A percentile compares a stretch with the other conserved stretches of the same genome.
These are phyloP conservation scores for Acorus calamus DNA, from an alignment of 106 monocot genomes.

Conservation along the genomic window DNA sequence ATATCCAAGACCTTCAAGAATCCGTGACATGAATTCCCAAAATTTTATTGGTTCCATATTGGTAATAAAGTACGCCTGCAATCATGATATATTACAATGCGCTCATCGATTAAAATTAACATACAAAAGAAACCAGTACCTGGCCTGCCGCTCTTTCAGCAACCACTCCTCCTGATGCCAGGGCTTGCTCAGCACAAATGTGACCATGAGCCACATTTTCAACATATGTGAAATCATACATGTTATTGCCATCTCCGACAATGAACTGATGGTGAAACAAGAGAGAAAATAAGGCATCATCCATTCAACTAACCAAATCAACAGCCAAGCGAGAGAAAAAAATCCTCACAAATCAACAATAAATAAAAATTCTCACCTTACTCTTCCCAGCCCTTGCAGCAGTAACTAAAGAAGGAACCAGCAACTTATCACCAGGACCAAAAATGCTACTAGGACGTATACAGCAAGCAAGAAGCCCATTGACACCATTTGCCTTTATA, in stretches of 20 bases:
- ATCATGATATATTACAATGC: conserved; percentile 2
- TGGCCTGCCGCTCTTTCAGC: conserved; percentile 56
- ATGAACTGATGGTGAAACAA: conserved; percentile 42
- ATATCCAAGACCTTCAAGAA: conserved; percentile 93
- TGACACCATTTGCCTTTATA: conserved; percentile 71
- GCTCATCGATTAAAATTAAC: conserved; percentile 1
- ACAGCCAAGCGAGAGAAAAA: background rate
- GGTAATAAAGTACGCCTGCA: conserved; percentile 89
- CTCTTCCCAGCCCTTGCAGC: conserved; percentile 91
- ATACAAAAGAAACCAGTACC: conserved; percentile 17
- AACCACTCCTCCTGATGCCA: conserved; percentile 42
- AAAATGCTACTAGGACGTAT: conserved; percentile 98
- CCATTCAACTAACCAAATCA: background rate
- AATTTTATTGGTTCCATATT: conserved; percentile 94
- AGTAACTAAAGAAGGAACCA: conserved; percentile 77
- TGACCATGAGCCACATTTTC: conserved; percentile 99
- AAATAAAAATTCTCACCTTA: conserved; percentile 32
- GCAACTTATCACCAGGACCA: conserved; percentile 85
- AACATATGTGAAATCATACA: conserved; percentile 99
- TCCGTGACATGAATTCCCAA: conserved; percentile 89
- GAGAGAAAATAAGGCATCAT: background rate
- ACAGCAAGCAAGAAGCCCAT: conserved; percentile 82
- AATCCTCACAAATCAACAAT: no score
- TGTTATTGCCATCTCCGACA: conserved; percentile 84
- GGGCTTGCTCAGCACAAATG: conserved; percentile 88